Evolutionary conservation across 2,329 filamentous ascomycete genomes (phyloP).

Genomic region (Clonostachys chloroleuca): DNA sequence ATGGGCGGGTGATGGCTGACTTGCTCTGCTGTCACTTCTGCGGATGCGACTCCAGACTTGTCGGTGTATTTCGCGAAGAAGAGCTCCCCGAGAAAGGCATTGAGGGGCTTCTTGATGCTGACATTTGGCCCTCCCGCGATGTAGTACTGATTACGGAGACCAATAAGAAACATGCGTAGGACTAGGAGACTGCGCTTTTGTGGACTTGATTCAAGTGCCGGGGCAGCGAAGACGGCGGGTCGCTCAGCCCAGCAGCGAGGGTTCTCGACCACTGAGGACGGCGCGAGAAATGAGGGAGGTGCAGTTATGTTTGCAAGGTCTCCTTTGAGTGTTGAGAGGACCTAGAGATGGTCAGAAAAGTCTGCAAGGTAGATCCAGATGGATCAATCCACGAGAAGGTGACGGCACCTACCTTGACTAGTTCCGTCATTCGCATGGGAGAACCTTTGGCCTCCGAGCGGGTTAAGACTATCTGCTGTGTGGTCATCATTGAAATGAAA

Average conservation of each 20-base stretch:
- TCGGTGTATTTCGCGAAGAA: conserved; percentile 37
- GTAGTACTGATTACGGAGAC: conserved; percentile 41
- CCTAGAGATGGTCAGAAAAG: no score
- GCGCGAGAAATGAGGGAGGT: conserved; percentile 41
- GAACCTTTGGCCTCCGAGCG: no score
- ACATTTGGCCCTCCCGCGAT: conserved; percentile 26
- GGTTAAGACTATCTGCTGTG: no score
- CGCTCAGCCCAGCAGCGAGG: conserved; percentile 45
- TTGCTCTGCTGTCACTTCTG: conserved; percentile 31
- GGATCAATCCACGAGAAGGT: no score
- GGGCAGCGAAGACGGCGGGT: conserved; percentile 39
- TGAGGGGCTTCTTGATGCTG: conserved; percentile 44
- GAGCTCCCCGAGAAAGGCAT: conserved; percentile 45
- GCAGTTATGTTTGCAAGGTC: conserved; percentile 48
- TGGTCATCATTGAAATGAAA: no score
- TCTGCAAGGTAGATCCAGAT: no score
- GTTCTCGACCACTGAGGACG: conserved; percentile 44
- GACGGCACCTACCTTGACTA: no score
- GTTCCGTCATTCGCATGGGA: no score
- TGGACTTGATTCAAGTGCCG: conserved; percentile 35
- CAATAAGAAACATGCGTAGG: conserved; percentile 39
- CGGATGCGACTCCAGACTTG: conserved; percentile 13
- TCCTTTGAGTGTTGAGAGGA: conserved; percentile 18
- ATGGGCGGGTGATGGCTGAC: conserved; percentile 49
- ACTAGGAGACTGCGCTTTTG: conserved; percentile 39